Evolutionary conservation across 148 eudicot species (phyloP).

Genomic region (Linanthus parryae): DNA sequence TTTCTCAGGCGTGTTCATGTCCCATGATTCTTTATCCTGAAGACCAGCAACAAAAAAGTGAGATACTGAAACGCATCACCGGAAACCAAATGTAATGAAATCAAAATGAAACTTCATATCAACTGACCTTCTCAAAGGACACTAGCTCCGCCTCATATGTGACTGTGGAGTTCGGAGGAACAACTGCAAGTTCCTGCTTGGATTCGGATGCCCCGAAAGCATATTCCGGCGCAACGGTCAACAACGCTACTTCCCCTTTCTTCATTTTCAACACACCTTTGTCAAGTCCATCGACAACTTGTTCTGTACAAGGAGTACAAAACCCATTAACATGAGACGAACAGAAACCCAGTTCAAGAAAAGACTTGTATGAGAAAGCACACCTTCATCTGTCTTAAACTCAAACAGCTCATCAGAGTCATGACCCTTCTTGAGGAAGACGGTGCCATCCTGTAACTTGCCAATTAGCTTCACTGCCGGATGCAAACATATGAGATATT

Average conservation of each 20-base stretch:
- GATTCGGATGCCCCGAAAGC: conserved; percentile 73
- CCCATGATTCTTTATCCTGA: conserved; percentile 95
- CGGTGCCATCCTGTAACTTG: conserved; percentile 76
- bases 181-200: conserved; percentile 65
- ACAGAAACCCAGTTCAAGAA: not conserved
- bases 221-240: conserved; percentile 72
- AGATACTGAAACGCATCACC: not conserved
- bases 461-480: conserved; percentile 78
- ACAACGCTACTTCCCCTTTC: conserved; percentile 67
- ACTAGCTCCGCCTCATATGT: conserved; percentile 65
- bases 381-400: conserved; percentile 90
- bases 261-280: conserved; percentile 71
- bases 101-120: not conserved
- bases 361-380: not conserved
- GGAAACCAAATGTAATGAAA: too few species aligned
- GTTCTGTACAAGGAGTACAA: conserved; percentile 40
- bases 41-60: conserved; percentile 3
- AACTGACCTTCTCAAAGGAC: conserved; percentile 69
- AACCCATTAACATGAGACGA: too few species aligned
- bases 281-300: conserved; percentile 82
- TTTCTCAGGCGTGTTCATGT: conserved; percentile 78
- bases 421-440: conserved; percentile 66
- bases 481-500: not conserved
- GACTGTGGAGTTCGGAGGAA: conserved; percentile 75
- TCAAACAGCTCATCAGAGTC: conserved; percentile 58